Percentiles rank a stretch among this genome's conserved stretches.
Conservation (phyloP, 805 yeast genomes). For the Metschnikowia henanensis region DNA sequence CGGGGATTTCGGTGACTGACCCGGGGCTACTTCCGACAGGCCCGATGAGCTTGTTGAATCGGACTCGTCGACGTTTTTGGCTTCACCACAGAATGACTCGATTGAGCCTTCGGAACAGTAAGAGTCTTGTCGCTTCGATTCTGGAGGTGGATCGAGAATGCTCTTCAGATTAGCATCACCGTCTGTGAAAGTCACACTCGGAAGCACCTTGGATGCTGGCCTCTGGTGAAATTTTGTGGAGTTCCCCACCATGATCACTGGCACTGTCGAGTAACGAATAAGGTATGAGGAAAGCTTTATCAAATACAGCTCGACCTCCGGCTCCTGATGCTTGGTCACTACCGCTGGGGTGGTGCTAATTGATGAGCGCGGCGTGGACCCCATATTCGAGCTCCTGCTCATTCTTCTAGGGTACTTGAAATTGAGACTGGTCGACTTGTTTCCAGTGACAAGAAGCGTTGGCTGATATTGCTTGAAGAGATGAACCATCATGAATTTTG, state of each 20-base stretch:
- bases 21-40: background rate
- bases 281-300: slow-evolving; percentile 39
- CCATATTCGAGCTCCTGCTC: slow-evolving; percentile 13
- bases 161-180: slow-evolving; percentile 1
- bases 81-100: slow-evolving; percentile 17
- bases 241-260: slow-evolving; percentile 39
- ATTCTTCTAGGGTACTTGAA: slow-evolving; percentile 41
- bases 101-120: slow-evolving; percentile 17
- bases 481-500: slow-evolving; percentile 37
- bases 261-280: slow-evolving; percentile 39
- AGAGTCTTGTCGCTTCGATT: slow-evolving; percentile 14
- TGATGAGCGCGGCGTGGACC: slow-evolving; percentile 7
- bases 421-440: slow-evolving; percentile 39
- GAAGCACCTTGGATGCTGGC: slow-evolving; percentile 3
- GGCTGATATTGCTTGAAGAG: slow-evolving; percentile 44
- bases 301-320: slow-evolving; percentile 25
- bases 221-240: slow-evolving; percentile 19
- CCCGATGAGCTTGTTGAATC: background rate
- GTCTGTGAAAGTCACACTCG: slow-evolving; percentile 16
- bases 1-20: background rate
- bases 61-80: background rate
- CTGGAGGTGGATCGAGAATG: slow-evolving; percentile 1
- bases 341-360: slow-evolving; percentile 2
- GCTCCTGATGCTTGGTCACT: slow-evolving; percentile 4
- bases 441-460: slow-evolving; percentile 37